Evolutionary conservation across 1,284 basidiomycete species (phyloP), one percentile per base, ranked within the genome.

Genomic region (Neolentinus lepideus): DNA sequence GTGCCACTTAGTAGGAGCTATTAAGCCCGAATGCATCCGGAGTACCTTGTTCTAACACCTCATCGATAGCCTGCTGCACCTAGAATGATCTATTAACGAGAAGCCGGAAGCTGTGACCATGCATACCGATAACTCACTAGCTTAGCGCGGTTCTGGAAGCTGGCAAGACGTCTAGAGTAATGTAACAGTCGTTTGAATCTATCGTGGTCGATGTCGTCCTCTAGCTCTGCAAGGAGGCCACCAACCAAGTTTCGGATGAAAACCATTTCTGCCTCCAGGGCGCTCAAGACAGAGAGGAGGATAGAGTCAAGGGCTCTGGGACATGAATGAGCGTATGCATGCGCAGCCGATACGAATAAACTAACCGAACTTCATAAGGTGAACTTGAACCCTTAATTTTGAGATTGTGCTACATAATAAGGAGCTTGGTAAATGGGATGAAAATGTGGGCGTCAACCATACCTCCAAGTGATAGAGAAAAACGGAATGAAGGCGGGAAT

Each of bases 151-250:
- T 90, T 94, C 71, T 94, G 90, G 67, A 98, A 96, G 57, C 85
- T 84, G 2, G 85, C 83, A 26, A 98, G 75, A 56, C 91, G 82
- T 54, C 94, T 80, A 1, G 92, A 94, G 69, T 95, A 96, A 68
- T 95, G 91, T 31, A 98, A 75, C 19, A 98, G 72, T 36, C 90
- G 81, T 67, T 92, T 94, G 68, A 98, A 89, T 58, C 92, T 90
- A 70, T 96, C 93, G 53, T 92, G 85, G 67, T 94, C 91, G 62
- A 97, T 96, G 65, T 95, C 88, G 61, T 93, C 90, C 67, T 97
- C 94, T 46, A 98, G 78, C 68, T 94, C 92, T 12, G 88, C 88
- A n/a, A 98, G 74, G 2, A 98, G 75, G 10, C 92, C 89, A 52
- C 90, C 87, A 51, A 97, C 89, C 19, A 96, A 80, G 57, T 90